Base-by-base conservation (phyloP, 306 rosid genomes). In the Clitoria ternatea region DNA sequence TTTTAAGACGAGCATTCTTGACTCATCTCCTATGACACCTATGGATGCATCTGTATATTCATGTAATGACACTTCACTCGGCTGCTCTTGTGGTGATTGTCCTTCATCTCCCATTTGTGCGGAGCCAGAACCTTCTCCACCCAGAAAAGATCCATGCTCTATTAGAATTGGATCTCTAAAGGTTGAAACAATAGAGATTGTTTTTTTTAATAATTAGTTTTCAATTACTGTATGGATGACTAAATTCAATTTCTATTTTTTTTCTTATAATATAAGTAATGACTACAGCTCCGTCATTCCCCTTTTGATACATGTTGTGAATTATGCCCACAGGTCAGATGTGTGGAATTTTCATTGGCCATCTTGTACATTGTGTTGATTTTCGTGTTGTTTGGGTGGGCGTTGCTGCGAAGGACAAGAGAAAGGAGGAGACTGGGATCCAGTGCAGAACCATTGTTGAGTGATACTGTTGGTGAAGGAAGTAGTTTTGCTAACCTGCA, bases 11-110 rank as follows among this genome's bases (percentile, higher is more conserved):
- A 66, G 66, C 53, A 66, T 76, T 77, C 79, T 70, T 5, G 77
- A 79, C 68, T 54, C 90, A 69, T 88, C 91, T 65, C 81, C 77
- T 19, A 80, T 93, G 92, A 82, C 77, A 81, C 90, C 68, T 57
- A 93, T 93, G 98, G 90, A 93, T 37, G 87, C 87, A 68, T 84
- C 97, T 74, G 87, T 54, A 60, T 93, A 87, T 78, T 80, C 90
- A 11, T 93, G 98, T 70, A 79, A 81, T 70, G 98, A 93, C 86
- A 87, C 92, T 76, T 90, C 98, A 50, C 85, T 93, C 50, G 96
- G 97, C 69, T 93, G 98, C 83, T 93, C 98, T 77, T 93, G 98
- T 26, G 98, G 98, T 50, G 98, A 93, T 83, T 93, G 98, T 69
- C 98, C 97, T 63, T 76, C 74, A 78, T 82, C 97, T 78, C 85